A percentile compares a stretch with the other conserved stretches of the same genome.
phyloP scores from a whole-genome alignment of 2,329 filamentous ascomycete species.

The Diplocarpon mali region DNA sequence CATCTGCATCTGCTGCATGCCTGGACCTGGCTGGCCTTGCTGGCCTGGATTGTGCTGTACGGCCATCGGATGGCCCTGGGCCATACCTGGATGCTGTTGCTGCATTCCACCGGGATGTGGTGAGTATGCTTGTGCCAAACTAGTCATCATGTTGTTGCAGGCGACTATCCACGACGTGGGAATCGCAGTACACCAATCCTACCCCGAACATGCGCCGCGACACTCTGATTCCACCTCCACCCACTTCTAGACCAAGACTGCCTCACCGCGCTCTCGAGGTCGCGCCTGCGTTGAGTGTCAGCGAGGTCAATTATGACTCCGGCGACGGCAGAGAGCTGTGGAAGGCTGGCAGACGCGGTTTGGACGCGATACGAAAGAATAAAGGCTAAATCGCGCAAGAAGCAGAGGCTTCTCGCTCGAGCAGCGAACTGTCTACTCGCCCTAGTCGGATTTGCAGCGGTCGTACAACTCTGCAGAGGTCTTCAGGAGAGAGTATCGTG shows the following conservation, averaged over 20 bases:
- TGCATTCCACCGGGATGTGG: conserved; percentile 59
- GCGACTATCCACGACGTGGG: conserved; percentile 45
- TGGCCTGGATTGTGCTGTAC: conserved; percentile 52
- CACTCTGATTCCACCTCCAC: conserved; percentile 26
- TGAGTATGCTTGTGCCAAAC: conserved; percentile 54
- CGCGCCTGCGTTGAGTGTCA: conserved; percentile 2
- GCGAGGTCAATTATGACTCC: conserved; percentile 8
- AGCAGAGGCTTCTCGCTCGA: conserved; percentile 7
- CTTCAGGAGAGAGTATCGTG: conserved; percentile 2
- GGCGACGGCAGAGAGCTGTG: conserved; percentile 1
- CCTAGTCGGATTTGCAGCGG: background rate
- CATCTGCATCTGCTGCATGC: conserved; percentile 64
- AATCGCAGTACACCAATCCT: conserved; percentile 35
- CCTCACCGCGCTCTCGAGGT: conserved; percentile 16
- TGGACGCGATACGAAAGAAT: conserved; percentile 12
- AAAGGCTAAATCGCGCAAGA: conserved; percentile 19
- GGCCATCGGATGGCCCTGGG: conserved; percentile 44
- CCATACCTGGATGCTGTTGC: conserved; percentile 57
- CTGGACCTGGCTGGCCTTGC: conserved; percentile 49
- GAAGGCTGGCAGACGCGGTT: conserved; percentile 7
- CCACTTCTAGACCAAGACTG: conserved; percentile 36
- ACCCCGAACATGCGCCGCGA: conserved; percentile 21
- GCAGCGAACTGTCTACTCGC: background rate
- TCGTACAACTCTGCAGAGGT: conserved; percentile 14
- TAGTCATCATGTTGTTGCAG: conserved; percentile 55